Percentiles rank a stretch among this genome's conserved stretches.
Conservation (phyloP, 2,329 filamentous ascomycete species). For the Fusarium sp. region DNA sequence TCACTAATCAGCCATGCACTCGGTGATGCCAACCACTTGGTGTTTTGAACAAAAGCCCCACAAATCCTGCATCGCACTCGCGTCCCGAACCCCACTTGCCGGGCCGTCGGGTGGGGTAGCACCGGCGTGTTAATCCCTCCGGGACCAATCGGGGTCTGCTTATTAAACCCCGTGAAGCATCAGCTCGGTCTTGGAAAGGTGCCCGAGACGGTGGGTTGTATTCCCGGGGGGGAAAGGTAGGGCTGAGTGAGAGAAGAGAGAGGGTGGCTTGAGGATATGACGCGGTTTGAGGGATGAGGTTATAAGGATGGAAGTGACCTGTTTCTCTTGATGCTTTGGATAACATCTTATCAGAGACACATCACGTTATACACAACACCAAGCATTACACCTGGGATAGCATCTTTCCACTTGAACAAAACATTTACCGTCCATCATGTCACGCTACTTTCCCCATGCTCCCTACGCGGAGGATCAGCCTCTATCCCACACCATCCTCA, state of each 20-base stretch:
- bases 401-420: neutral
- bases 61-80: conserved; percentile 22
- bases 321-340: neutral
- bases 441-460: conserved; percentile 65
- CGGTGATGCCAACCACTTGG: neutral
- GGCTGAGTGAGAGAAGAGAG: conserved; percentile 1
- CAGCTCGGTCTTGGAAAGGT: conserved; percentile 8
- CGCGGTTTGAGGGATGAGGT: conserved; percentile 3
- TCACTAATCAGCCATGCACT: neutral
- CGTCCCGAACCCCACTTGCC: neutral
- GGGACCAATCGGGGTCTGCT: conserved; percentile 37
- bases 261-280: conserved; percentile 35
- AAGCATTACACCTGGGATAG: neutral
- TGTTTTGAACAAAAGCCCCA: neutral
- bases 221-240: neutral
- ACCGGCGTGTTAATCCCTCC: conserved; percentile 30
- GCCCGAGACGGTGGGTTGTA: conserved; percentile 1
- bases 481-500: conserved; percentile 65
- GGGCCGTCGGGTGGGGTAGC: conserved; percentile 16
- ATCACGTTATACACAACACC: neutral
- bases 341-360: neutral
- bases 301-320: conserved; percentile 14
- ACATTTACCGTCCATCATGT: conserved; percentile 56
- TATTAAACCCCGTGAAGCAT: conserved; percentile 26
- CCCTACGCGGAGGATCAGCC: conserved; percentile 73